These are phyloP conservation scores for Scenedesmus sp. DNA, from an alignment of 163 green algal species.

Conservation along the genomic window DNA sequence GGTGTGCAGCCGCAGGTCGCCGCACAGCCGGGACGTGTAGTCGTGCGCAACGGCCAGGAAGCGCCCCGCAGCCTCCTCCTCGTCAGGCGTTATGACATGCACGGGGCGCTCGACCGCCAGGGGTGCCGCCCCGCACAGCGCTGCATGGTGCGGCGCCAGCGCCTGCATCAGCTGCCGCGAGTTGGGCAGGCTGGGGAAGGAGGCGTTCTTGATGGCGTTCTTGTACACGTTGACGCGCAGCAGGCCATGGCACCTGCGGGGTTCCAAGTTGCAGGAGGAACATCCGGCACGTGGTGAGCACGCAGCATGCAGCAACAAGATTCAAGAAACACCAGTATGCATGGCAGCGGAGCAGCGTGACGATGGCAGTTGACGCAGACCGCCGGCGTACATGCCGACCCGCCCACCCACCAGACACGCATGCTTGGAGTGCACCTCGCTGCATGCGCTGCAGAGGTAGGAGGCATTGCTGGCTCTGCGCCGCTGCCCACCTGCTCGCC, in stretches of 20 bases:
- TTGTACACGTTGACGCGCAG: slow-evolving; percentile 91
- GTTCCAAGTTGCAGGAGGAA: neutral
- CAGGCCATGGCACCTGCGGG: slow-evolving; percentile 68
- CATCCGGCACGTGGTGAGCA: neutral
- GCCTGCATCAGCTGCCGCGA: slow-evolving; percentile 60
- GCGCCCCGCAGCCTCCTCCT: slow-evolving; percentile 32
- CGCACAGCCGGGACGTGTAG: slow-evolving; percentile 71
- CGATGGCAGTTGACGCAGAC: too few species aligned
- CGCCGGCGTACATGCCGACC: too few species aligned
- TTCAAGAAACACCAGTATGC: too few species aligned
- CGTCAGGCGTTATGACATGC: slow-evolving; percentile 47
- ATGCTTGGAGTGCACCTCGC: too few species aligned
- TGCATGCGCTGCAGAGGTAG: too few species aligned
- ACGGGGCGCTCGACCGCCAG: slow-evolving; percentile 39
- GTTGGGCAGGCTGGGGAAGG: slow-evolving; percentile 76
- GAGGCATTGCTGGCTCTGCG: neutral
- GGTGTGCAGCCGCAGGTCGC: slow-evolving; percentile 80
- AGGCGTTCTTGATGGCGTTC: slow-evolving; percentile 51
- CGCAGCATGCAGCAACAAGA: neutral
- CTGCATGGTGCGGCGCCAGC: slow-evolving; percentile 71
- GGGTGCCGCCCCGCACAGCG: slow-evolving; percentile 52
- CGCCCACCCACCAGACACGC: too few species aligned
- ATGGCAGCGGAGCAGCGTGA: neutral
- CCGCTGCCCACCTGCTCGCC: slow-evolving; percentile 53
- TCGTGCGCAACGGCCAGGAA: slow-evolving; percentile 58